phyloP scores from a whole-genome alignment of 768 basidiomycete species.

The Gautieria morchelliformis region DNA sequence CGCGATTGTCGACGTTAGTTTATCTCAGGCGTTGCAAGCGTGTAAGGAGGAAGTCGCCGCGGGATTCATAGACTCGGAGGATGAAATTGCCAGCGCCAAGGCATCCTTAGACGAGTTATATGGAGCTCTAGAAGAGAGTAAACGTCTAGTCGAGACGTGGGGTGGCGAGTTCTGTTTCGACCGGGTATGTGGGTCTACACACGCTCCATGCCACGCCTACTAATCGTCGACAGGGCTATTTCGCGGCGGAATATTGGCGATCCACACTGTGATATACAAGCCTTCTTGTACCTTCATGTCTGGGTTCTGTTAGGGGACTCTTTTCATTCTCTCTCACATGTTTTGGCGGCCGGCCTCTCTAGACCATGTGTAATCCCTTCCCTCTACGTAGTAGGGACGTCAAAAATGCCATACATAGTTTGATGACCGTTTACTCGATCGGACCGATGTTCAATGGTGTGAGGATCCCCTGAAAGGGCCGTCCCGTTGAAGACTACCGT shows the following conservation, averaged over 20 bases:
- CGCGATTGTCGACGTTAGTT: conserved; percentile 63
- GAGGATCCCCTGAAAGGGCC: neutral
- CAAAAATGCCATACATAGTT: neutral
- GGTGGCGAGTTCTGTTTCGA: conserved; percentile 74
- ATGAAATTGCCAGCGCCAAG: conserved; percentile 39
- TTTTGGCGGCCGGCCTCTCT: neutral
- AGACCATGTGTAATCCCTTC: neutral
- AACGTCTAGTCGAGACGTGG: conserved; percentile 48
- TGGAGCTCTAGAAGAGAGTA: conserved; percentile 44
- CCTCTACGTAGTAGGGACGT: neutral
- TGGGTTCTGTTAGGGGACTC: neutral
- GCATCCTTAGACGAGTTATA: conserved; percentile 44
- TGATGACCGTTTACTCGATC: neutral
- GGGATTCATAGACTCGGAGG: conserved; percentile 29
- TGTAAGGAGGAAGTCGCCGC: conserved; percentile 65
- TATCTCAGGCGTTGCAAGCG: conserved; percentile 67
- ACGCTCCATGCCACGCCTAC: neutral
- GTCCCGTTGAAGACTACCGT: neutral
- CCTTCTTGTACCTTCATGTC: no score
- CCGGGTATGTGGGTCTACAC: conserved; percentile 24
- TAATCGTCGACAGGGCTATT: neutral
- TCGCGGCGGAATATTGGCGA: conserved; percentile 6
- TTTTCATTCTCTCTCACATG: neutral
- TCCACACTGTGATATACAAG: neutral
- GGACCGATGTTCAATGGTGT: neutral